Percentiles rank a stretch among this genome's conserved stretches.
phyloP scores from a whole-genome alignment of 306 rosid species.

The Begonia loranthoides region DNA sequence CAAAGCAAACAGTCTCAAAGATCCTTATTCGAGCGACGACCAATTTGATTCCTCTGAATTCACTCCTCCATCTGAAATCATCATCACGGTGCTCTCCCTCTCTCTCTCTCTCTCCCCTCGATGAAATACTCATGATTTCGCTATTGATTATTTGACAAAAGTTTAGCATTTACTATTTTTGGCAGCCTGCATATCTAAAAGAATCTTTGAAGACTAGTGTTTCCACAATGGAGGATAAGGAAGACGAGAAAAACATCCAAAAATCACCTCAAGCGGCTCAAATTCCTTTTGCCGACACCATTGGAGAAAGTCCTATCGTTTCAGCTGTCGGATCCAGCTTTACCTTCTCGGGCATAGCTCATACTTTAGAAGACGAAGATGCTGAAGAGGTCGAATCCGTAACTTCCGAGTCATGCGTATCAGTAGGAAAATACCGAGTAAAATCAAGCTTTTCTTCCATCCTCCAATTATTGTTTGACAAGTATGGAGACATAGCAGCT shows the following conservation, averaged over 20 bases:
- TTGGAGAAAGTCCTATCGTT: constrained; percentile 12
- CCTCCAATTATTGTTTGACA: constrained; percentile 40
- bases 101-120: constrained; percentile 1
- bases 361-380: constrained; percentile 33
- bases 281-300: constrained; percentile 15
- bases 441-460: constrained; percentile 48
- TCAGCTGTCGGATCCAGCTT: constrained; percentile 28
- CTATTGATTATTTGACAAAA: constrained; percentile 1
- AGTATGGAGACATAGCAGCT: constrained; percentile 69
- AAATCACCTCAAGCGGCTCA: constrained; percentile 16
- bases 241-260: constrained; percentile 13
- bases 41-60: constrained; percentile 7
- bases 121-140: not conserved
- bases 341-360: constrained; percentile 27
- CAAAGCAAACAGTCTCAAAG: constrained; percentile 16
- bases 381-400: constrained; percentile 29
- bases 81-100: constrained; percentile 26
- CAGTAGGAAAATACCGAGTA: constrained; percentile 50
- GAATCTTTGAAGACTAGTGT: constrained; percentile 13
- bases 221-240: constrained; percentile 3
- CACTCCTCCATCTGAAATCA: constrained; percentile 18
- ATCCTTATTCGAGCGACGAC: constrained; percentile 8
- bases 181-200: constrained; percentile 28
- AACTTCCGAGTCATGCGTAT: constrained; percentile 40
- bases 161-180: constrained; percentile 9